These are phyloP conservation scores for Neoarthrinium moseri DNA, from an alignment of 2,329 filamentous ascomycete species.

Conservation along the genomic window DNA sequence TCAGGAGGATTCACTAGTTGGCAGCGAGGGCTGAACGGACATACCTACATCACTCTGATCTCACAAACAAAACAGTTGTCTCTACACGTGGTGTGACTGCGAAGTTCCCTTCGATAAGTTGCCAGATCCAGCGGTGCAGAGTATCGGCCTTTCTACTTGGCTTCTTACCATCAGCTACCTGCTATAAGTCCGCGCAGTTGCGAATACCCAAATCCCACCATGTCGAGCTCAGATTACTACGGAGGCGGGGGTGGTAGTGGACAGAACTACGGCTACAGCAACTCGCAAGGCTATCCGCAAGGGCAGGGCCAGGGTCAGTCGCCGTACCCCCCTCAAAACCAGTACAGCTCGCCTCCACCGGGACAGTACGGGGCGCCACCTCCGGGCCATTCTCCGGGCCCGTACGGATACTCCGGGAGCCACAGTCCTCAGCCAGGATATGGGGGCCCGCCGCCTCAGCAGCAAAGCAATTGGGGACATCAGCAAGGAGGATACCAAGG, in stretches of 20 bases:
- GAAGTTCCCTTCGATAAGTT: no score
- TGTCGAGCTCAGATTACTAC: slow-evolving; percentile 12
- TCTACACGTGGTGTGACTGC: no score
- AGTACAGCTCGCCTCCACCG: slow-evolving; percentile 10
- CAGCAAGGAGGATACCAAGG: neutral
- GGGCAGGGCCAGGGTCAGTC: slow-evolving; percentile 3
- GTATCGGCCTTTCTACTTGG: neutral
- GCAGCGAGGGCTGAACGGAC: no score
- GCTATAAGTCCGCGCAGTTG: neutral
- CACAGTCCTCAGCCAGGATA: slow-evolving; percentile 9
- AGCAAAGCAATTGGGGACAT: slow-evolving; percentile 6
- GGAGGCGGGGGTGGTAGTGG: slow-evolving; percentile 1
- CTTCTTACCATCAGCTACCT: neutral
- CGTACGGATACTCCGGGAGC: slow-evolving; percentile 7
- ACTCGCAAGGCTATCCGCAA: slow-evolving; percentile 5
- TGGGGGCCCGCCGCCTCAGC: slow-evolving; percentile 6
- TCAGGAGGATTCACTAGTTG: no score
- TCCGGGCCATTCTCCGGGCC: neutral
- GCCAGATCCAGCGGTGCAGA: no score
- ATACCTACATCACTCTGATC: no score
- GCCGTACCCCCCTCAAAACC: slow-evolving; percentile 13
- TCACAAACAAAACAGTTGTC: no score
- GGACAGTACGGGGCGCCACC: slow-evolving; percentile 3
- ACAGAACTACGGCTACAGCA: slow-evolving; percentile 10
- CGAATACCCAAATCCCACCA: neutral